phyloP scores from a whole-genome alignment of 2,329 filamentous ascomycete genomes.

The Penicillium digitatum region DNA sequence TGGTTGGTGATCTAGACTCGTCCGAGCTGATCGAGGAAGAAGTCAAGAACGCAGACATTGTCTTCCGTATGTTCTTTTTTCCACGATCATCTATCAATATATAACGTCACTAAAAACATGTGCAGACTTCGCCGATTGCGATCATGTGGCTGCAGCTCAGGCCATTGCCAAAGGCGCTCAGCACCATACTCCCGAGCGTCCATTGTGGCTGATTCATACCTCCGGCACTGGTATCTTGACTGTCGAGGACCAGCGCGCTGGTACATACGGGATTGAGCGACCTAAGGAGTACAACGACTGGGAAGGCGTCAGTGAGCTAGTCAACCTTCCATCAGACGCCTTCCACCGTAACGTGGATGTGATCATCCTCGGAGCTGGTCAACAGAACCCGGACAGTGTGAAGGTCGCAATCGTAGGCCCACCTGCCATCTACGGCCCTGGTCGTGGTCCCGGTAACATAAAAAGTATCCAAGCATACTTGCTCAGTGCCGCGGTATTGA shows the following conservation, averaged over 20 bases:
- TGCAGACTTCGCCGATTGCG: constrained; percentile 42
- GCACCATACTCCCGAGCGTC: constrained; percentile 33
- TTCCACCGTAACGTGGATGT: constrained; percentile 42
- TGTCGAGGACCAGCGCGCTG: constrained; percentile 40
- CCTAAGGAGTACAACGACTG: constrained; percentile 47
- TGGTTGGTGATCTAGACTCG: constrained; percentile 45
- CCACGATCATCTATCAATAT: no score
- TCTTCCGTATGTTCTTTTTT: constrained; percentile 40
- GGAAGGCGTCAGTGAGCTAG: constrained; percentile 42
- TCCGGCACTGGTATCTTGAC: constrained; percentile 45
- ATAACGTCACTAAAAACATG: background rate
- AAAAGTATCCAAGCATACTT: constrained; percentile 43
- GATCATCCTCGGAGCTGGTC: constrained; percentile 33
- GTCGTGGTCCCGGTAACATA: constrained; percentile 36
- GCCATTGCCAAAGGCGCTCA: constrained; percentile 42
- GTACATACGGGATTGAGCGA: constrained; percentile 40
- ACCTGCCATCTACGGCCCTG: constrained; percentile 42
- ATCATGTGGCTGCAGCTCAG: constrained; percentile 41
- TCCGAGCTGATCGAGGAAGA: constrained; percentile 41
- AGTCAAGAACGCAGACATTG: constrained; percentile 47
- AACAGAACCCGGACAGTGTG: constrained; percentile 26
- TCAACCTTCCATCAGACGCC: constrained; percentile 41
- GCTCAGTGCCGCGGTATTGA: constrained; percentile 37
- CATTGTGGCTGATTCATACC: constrained; percentile 45
- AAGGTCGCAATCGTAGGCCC: constrained; percentile 42